Conservation (phyloP, 148 eudicot species). For the Chenopodium suecicum region DNA sequence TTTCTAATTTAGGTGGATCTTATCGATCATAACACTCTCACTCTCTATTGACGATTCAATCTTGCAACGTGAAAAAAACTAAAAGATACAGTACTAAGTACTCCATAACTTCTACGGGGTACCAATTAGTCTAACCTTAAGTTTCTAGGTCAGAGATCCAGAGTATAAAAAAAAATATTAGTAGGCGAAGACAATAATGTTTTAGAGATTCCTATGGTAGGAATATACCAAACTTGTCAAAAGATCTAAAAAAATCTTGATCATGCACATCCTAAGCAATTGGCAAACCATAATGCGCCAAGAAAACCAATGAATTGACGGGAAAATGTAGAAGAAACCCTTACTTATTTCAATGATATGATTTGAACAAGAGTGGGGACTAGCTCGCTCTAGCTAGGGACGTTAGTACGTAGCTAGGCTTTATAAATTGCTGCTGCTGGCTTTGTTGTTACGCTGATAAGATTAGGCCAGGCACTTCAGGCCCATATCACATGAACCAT, state of each 20-base stretch:
- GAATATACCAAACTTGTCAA: conserved; percentile 30
- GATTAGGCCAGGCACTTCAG: conserved; percentile 19
- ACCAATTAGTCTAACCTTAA: too few relatives aligned
- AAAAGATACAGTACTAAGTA: too few relatives aligned
- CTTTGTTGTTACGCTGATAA: conserved; percentile 29
- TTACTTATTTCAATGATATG: background rate
- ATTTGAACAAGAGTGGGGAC: conserved; percentile 18
- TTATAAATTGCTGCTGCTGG: background rate
- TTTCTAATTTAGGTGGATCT: too few relatives aligned
- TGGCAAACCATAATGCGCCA: conserved; percentile 28
- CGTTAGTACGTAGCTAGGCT: background rate
- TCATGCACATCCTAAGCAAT: conserved; percentile 10
- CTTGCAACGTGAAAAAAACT: too few relatives aligned
- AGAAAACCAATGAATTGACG: conserved; percentile 21
- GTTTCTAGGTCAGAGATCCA: too few relatives aligned
- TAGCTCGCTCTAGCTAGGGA: too few relatives aligned
- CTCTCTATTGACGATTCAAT: too few relatives aligned
- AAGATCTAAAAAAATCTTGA: conserved; percentile 14
- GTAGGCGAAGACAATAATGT: background rate
- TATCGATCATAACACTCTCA: too few relatives aligned
- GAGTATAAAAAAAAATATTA: background rate
- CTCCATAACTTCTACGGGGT: too few relatives aligned
- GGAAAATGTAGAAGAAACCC: background rate
- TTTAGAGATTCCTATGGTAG: conserved; percentile 8
- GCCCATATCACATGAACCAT: conserved; percentile 9